Base-by-base conservation (phyloP, 495 filamentous ascomycete genomes). In the Amphirosellinia nigrospora region DNA sequence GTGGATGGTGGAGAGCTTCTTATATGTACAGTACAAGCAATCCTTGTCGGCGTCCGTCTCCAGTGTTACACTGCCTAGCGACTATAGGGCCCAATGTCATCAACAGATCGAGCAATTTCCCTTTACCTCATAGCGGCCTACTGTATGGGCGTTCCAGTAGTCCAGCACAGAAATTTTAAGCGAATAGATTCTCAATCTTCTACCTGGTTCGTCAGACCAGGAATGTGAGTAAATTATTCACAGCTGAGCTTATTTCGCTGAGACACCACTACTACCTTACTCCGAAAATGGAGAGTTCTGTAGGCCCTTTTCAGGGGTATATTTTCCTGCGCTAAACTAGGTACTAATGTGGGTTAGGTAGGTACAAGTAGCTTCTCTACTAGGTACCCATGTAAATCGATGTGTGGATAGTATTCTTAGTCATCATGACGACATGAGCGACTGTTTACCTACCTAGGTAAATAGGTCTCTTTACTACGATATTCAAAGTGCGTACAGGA, bases 181-280 rank as follows among this genome's bases (percentile, higher is more conserved):
- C 55, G 30, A 36, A 58, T 6, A 58, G 6, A 58, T 58, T 58
- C 32, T 38, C 60, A 30, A 46, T 16, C 10, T 45, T 30, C 15
- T 30, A n/a, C 38, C 36, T 30, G 10, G 19, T 53, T 61, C 13
- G 23, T 32, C 13, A 16, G 6, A 1, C 39, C 2, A 11, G 60
- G 60, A 63, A 63, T 63, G 60, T 21, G 15, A 34, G 9, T 10
- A 28, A 46, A 58, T 58, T 58, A 21, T 58, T 21, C 30, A 58
- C 55, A 13, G 30, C 16, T 21, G 6, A 34, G 16, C 26, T 53
- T 53, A 30, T 16, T 30, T 13, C 15, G 50, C 13, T 53, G 21
- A 53, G 50, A 53, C 50, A 53, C n/a, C 0, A 36, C 34, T 30
- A 16, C 3, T 2, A 26, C 4, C 21, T 8, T 16, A 36, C 55